Evolutionary conservation across 192 early-diverging fungal genomes (phyloP), one percentile per base, ranked within the genome.

Genomic region (Gaertneriomyces semiglobifer): DNA sequence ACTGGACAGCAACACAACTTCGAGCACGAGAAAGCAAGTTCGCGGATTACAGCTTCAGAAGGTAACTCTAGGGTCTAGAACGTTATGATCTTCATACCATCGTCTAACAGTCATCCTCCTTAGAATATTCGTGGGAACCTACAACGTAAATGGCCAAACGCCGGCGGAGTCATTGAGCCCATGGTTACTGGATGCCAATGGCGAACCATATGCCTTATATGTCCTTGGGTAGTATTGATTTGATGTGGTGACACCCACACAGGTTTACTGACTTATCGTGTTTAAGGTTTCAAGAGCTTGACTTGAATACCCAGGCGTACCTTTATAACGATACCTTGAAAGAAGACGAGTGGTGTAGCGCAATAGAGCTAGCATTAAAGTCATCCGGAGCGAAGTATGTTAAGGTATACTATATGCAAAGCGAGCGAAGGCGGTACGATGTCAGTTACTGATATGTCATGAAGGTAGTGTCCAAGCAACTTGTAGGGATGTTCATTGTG

Each of bases 261-360:
- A 56, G 19, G 16, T 16, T 11, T 4, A 48, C 16, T 60, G 40
- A 20, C 52, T 69, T 7, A 45, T 55, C 20, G 65, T 7, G 47
- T 40, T 65, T 40, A 14, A 90, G 94, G 48, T 90, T 98, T 55
- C 96, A 98, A 68, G 96, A 98, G 75, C 78, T 98, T 14, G 93
- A 96, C 69, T 74, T 91, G 20, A 86, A 81, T 16, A 84, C 89
- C 6, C 90, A 94, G 69, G 92, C 95, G 5, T 97, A 92, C 70
- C 68, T 97, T 41, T 79, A 89, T 47, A 78, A 87, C 72, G 89
- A 94, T 76, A 80, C 80, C 45, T 79, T 82, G 12, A 93, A 90
- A 74, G 91, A 95, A 60, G 75, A 78, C 11, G 85, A 86, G 40
- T 98, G 94, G 96, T 88, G 81, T 3, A 70, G 85, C 4, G 84